Evolutionary conservation across 2,329 filamentous ascomycete genomes (phyloP), one percentile per base, ranked within the genome.

Genomic region (Penicillium sclerotigenum): DNA sequence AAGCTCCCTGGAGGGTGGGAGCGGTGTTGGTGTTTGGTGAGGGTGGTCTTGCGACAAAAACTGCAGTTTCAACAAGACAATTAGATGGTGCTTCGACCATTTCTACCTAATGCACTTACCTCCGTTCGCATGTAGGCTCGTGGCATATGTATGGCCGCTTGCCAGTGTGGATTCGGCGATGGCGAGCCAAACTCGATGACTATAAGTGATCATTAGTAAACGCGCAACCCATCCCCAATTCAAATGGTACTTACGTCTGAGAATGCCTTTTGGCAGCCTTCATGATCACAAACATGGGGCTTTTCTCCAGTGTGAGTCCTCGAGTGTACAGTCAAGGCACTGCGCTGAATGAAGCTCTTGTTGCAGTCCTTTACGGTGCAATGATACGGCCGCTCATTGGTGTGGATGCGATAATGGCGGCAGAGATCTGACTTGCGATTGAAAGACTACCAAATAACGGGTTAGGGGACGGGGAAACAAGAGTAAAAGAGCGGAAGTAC

Each of bases 361-460:
- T 73, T 74, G 67, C 76, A 79, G 56, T 74, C 73, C 49, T 72
- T 68, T 47, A 76, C 71, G 1, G 69, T 76, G 64, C 76, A 79
- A 47, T 74, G 72, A 58, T 79, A 78, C n/a, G 76, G 76, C 46
- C 76, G 73, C 59, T 78, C 76, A 61, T 78, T 78, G 61, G 76
- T 79, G 54, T 79, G 76, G 65, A 78, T 79, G 54, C 76, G 74
- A 62, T 74, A 76, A 61, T 79, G 76, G 58, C 76, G 70, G 62
- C 75, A 75, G 38, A 79, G 71, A 65, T 79, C 76, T 22, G 76
- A 79, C 57, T 79, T 79, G 67, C 76, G 75, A 70, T 78, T 78
- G 70, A 79, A 79, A 6, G 75, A 76, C 76, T 79, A 61, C 46
- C 24, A 36, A 41, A 57, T 24, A 54, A 29, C 50, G 38, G 29